Conservation (phyloP, 257 asterid species). For the Craterostigma plantagineum region DNA sequence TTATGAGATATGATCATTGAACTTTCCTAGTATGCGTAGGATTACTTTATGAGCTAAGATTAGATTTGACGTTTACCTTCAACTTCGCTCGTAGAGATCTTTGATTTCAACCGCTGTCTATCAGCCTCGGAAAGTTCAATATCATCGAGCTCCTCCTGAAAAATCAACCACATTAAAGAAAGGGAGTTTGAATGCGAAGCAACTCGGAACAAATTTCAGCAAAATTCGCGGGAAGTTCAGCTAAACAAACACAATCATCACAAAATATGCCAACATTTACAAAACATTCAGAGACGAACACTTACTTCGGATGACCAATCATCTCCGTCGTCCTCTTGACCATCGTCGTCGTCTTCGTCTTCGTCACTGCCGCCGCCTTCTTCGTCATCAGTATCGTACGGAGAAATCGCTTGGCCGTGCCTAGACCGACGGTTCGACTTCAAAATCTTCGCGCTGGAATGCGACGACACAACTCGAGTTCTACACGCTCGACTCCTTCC, state of each 20-base stretch:
- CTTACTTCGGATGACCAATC: slow-evolving; percentile 46
- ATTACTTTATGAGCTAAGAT: not conserved
- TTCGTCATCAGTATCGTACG: slow-evolving; percentile 36
- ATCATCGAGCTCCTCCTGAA: slow-evolving; percentile 39
- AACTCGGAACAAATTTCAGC: not conserved
- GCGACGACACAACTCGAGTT: slow-evolving; percentile 40
- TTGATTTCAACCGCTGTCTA: slow-evolving; percentile 27
- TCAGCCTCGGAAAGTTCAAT: slow-evolving; percentile 33
- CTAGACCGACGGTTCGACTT: slow-evolving; percentile 65
- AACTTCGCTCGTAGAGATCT: slow-evolving; percentile 17
- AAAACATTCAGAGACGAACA: not conserved
- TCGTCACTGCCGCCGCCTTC: too few relatives aligned
- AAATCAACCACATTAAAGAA: slow-evolving; percentile 5
- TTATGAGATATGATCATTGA: slow-evolving; percentile 5
- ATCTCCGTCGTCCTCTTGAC: slow-evolving; percentile 13
- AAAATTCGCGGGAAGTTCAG: slow-evolving; percentile 3
- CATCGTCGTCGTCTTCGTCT: slow-evolving; percentile 12
- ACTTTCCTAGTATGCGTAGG: not conserved
- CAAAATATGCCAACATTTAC: too few relatives aligned
- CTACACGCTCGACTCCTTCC: slow-evolving; percentile 6
- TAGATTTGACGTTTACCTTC: slow-evolving; percentile 20
- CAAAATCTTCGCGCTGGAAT: slow-evolving; percentile 56
- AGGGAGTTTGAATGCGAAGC: slow-evolving; percentile 4
- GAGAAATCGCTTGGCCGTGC: slow-evolving; percentile 42
- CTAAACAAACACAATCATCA: not conserved